These are phyloP conservation scores for Ramaria sp. DNA, from an alignment of 768 basidiomycete genomes.

Conservation along the genomic window DNA sequence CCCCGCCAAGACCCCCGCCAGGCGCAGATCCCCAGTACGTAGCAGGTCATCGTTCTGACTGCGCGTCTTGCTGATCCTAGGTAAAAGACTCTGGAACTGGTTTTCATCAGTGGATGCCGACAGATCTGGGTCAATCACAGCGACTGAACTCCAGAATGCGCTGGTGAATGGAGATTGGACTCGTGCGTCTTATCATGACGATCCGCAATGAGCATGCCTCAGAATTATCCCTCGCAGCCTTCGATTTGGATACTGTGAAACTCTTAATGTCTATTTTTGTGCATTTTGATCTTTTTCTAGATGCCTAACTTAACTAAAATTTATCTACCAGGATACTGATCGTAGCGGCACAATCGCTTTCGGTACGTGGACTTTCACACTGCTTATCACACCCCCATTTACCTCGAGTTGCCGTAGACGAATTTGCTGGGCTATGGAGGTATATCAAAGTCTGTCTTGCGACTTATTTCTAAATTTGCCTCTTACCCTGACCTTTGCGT, in stretches of 20 bases:
- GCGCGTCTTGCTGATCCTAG: background rate
- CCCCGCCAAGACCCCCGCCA: constrained; percentile 36
- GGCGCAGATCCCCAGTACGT: constrained; percentile 72
- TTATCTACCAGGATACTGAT: constrained; percentile 43
- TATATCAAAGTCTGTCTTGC: constrained; percentile 48
- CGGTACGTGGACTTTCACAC: constrained; percentile 28
- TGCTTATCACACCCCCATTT: background rate
- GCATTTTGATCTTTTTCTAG: constrained; percentile 16
- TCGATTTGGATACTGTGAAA: constrained; percentile 81
- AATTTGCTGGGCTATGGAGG: constrained; percentile 71
- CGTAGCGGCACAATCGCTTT: constrained; percentile 72
- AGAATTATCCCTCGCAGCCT: constrained; percentile 22
- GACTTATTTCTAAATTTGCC: background rate
- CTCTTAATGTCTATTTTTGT: constrained; percentile 77
- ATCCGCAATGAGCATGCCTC: background rate
- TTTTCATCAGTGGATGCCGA: constrained; percentile 61
- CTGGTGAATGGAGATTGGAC: constrained; percentile 62
- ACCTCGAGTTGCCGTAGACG: constrained; percentile 8
- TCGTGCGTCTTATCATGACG: constrained; percentile 34
- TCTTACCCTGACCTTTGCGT: background rate
- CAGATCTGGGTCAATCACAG: constrained; percentile 54
- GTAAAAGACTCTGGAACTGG: constrained; percentile 57
- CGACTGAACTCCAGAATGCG: constrained; percentile 45
- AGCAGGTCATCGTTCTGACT: background rate
- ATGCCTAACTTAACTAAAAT: background rate